Evolutionary conservation across 2,329 filamentous ascomycete species (phyloP).

Genomic region (Ascochyta koolunga): DNA sequence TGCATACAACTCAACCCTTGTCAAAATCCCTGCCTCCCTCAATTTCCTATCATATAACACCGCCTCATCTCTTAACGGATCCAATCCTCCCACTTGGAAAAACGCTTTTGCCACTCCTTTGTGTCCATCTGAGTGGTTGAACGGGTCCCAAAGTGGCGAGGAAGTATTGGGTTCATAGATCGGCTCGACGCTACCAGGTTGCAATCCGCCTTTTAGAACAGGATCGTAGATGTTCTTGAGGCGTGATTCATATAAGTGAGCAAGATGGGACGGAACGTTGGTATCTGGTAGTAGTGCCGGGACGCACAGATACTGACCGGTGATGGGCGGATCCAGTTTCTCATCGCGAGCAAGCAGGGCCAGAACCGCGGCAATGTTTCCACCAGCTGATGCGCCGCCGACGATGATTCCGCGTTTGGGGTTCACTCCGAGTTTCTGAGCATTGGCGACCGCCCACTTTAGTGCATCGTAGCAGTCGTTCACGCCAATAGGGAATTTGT

Average conservation of each 20-base stretch:
- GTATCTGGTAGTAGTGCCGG: constrained; percentile 52
- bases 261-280: constrained; percentile 50
- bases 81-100: constrained; percentile 57
- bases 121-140: constrained; percentile 45
- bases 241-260: constrained; percentile 50
- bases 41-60: constrained; percentile 54
- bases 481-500: constrained; percentile 56
- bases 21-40: constrained; percentile 46
- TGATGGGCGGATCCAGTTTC: constrained; percentile 51
- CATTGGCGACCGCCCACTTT: constrained; percentile 49
- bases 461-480: constrained; percentile 57
- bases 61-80: constrained; percentile 58
- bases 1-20: constrained; percentile 51
- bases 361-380: constrained; percentile 59
- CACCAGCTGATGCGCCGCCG: constrained; percentile 59
- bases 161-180: constrained; percentile 36
- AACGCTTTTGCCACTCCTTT: constrained; percentile 52
- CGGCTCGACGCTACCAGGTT: constrained; percentile 17
- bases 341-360: constrained; percentile 53
- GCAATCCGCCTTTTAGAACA: constrained; percentile 25
- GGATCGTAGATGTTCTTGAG: constrained; percentile 33
- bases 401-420: constrained; percentile 56
- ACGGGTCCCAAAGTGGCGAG: constrained; percentile 41
- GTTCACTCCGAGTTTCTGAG: constrained; percentile 45
- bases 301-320: constrained; percentile 55